Conservation (phyloP, 2,329 filamentous ascomycete species). For the Aotearoamyces nothofagi region DNA sequence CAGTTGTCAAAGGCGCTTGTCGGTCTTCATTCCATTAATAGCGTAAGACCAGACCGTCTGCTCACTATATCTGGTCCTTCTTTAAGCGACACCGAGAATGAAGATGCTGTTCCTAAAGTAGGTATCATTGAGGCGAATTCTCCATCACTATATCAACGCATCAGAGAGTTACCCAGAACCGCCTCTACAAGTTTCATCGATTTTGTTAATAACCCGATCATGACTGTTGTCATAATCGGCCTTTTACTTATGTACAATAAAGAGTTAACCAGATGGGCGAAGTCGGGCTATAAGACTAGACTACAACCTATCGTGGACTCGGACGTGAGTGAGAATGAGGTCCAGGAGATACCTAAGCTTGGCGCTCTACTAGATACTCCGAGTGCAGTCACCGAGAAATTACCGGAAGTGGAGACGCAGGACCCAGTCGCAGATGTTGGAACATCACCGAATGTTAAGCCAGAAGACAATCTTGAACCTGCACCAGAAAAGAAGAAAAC, state of each 20-base stretch:
- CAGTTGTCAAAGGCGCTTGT: constrained; percentile 48
- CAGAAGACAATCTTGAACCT: constrained; percentile 20
- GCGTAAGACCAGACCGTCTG: constrained; percentile 24
- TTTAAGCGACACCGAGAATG: constrained; percentile 9
- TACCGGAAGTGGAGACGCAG: neutral
- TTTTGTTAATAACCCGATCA: constrained; percentile 35
- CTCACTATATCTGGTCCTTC: constrained; percentile 27
- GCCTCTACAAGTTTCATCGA: constrained; percentile 35
- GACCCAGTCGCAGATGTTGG: constrained; percentile 16
- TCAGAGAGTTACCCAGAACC: constrained; percentile 33
- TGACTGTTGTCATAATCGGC: constrained; percentile 19
- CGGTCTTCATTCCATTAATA: constrained; percentile 54
- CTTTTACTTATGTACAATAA: constrained; percentile 13
- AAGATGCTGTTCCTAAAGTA: constrained; percentile 18
- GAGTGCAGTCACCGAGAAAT: neutral
- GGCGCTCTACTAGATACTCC: neutral
- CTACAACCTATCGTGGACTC: neutral
- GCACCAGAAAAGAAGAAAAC: constrained; percentile 48
- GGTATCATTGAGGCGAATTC: neutral
- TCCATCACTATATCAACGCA: constrained; percentile 27
- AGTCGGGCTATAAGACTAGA: neutral
- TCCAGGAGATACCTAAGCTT: neutral
- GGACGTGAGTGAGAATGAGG: neutral
- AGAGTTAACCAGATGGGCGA: constrained; percentile 19
- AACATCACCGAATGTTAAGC: constrained; percentile 11